These are phyloP conservation scores for Rosa lucieae DNA, from an alignment of 306 rosid species.

Conservation along the genomic window DNA sequence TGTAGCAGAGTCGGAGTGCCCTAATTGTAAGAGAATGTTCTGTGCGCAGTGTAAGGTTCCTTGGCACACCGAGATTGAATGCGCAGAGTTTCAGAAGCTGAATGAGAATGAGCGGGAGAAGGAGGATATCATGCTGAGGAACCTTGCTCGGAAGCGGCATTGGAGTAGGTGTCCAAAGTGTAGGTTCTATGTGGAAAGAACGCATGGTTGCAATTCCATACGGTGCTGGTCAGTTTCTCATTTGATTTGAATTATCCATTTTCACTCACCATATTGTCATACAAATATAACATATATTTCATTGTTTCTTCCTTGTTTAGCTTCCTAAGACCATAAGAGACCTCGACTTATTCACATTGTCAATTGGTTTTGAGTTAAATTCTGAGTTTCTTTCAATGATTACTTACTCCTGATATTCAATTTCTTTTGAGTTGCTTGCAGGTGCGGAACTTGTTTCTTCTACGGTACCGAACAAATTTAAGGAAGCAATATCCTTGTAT, in stretches of 20 bases:
- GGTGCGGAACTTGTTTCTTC: neutral
- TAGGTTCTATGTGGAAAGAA: constrained; percentile 42
- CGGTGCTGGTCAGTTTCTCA: constrained; percentile 20
- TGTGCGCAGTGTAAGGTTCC: constrained; percentile 59
- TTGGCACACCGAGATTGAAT: constrained; percentile 55
- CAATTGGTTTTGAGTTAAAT: neutral
- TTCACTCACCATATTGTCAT: too few species aligned
- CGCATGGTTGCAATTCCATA: constrained; percentile 11
- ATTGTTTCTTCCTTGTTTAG: neutral
- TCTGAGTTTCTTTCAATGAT: neutral
- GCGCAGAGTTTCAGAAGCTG: constrained; percentile 43
- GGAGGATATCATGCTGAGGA: constrained; percentile 35
- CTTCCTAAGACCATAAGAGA: neutral
- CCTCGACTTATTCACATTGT: too few species aligned
- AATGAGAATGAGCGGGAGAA: constrained; percentile 36
- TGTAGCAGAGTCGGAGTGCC: constrained; percentile 43
- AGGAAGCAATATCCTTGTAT: neutral
- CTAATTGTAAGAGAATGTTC: constrained; percentile 57
- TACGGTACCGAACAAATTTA: neutral
- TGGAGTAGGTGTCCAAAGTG: constrained; percentile 69
- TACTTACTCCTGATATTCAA: neutral
- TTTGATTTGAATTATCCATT: too few species aligned
- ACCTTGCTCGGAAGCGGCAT: constrained; percentile 34
- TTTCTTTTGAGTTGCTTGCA: neutral
- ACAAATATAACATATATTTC: too few species aligned